phyloP scores from a whole-genome alignment of 2,329 filamentous ascomycete species.

The Ascochyta rabiei region DNA sequence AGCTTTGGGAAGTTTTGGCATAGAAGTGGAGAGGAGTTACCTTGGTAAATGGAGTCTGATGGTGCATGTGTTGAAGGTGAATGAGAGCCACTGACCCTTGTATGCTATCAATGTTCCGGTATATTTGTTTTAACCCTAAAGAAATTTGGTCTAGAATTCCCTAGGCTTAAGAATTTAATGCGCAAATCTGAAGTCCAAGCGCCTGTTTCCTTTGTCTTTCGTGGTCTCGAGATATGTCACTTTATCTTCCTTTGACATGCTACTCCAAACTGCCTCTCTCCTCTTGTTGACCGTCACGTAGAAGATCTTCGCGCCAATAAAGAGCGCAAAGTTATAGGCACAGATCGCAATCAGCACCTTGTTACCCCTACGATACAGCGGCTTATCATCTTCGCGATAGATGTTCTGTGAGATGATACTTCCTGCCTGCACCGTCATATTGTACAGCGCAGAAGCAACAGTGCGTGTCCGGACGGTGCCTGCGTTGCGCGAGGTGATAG shows the following conservation, averaged over 20 bases:
- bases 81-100: background rate
- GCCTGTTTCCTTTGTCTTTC: slow-evolving; percentile 46
- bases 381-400: slow-evolving; percentile 61
- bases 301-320: slow-evolving; percentile 59
- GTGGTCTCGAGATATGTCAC: slow-evolving; percentile 46
- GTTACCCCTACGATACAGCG: slow-evolving; percentile 61
- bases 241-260: slow-evolving; percentile 44
- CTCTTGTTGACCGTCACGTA: slow-evolving; percentile 59
- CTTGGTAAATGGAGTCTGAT: slow-evolving; percentile 43
- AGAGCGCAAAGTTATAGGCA: slow-evolving; percentile 57
- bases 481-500: slow-evolving; percentile 51
- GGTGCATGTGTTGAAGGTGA: background rate
- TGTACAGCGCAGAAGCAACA: slow-evolving; percentile 52
- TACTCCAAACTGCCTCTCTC: slow-evolving; percentile 38
- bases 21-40: slow-evolving; percentile 52
- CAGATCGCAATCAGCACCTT: slow-evolving; percentile 59
- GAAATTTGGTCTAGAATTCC: background rate
- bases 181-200: slow-evolving; percentile 44
- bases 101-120: background rate
- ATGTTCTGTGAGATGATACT: slow-evolving; percentile 51
- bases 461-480: slow-evolving; percentile 53
- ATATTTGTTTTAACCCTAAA: background rate
- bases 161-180: slow-evolving; percentile 20
- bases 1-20: slow-evolving; percentile 55
- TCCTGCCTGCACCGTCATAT: slow-evolving; percentile 46